Evolutionary conservation across 495 filamentous ascomycete genomes (phyloP).

Genomic region (Aspergillus diversus): DNA sequence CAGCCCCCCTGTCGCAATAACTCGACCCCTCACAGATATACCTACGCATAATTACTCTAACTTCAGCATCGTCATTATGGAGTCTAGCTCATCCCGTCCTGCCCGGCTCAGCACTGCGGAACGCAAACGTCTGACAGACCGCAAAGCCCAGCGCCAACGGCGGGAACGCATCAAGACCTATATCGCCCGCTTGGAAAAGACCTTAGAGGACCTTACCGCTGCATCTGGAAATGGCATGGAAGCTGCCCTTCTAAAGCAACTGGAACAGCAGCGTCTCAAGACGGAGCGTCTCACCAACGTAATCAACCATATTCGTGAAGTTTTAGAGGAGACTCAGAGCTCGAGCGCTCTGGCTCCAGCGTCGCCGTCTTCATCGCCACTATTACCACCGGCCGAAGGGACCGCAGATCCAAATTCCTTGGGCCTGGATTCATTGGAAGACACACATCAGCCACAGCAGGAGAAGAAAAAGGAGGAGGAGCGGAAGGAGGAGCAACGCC

Average conservation of each 20-base stretch:
- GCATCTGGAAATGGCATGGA: conserved; percentile 18
- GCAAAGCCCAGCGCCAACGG: conserved; percentile 19
- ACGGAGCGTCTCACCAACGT: conserved; percentile 18
- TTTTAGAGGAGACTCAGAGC: conserved; percentile 14
- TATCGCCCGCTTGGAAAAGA: conserved; percentile 18
- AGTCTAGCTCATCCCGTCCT: conserved; percentile 7
- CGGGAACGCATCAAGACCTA: conserved; percentile 22
- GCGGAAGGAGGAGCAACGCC: background rate
- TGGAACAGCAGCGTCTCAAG: conserved; percentile 17
- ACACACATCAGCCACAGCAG: background rate
- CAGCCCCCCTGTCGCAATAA: background rate
- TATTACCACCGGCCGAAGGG: conserved; percentile 1
- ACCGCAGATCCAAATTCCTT: background rate
- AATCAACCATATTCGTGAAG: conserved; percentile 18
- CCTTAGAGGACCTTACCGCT: conserved; percentile 16
- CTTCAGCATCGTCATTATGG: conserved; percentile 1
- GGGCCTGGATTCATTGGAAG: background rate
- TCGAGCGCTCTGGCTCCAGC: conserved; percentile 3
- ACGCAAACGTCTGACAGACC: conserved; percentile 21
- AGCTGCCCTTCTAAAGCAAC: conserved; percentile 19
- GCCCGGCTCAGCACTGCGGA: conserved; percentile 16
- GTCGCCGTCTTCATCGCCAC: conserved; percentile 4
- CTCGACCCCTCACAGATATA: background rate
- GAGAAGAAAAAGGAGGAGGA: too few relatives aligned
- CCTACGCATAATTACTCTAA: background rate